Base-by-base conservation (phyloP, 2,329 filamentous ascomycete species). In the Penicillium sp. region DNA sequence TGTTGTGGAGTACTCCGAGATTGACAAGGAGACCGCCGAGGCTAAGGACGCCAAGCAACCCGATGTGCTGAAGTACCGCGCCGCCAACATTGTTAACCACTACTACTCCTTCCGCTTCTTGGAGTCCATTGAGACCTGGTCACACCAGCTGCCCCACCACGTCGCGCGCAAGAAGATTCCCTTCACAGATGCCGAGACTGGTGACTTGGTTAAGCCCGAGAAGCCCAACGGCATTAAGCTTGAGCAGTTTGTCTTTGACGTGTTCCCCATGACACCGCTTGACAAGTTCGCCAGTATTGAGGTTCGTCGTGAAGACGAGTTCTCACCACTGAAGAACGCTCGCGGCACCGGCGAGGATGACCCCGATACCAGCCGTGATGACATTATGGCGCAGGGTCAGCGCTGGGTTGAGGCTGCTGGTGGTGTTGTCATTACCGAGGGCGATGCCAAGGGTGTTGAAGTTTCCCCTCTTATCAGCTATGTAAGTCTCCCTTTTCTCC, bases 21-120 rank as follows among this genome's bases (percentile, higher is more conserved):
- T 99, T 66, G 90, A 95, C 80, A 78, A 85, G 62, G 88, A 86
- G 59, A 94, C 91, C n/a, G 90, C 93, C 54, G 91, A 95, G 77
- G 93, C 92, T 62, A 85, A 88, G 71, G 94, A 99, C 71, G 77
- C 88, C 51, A 90, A 90, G 75, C 87, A 96, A 68, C 81, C 85
- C 3, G 87, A 85, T 54, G 81, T 97, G 50, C 87, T 99, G 71
- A 95, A 93, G 77, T 97, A 96, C 86, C 89, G 94, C 59, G 93
- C 94, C 54, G 94, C 93, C 70, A 99, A 99, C 81, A 99, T 99
- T 67, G 94, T 99, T 79, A 99, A 99, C 83, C 94, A 99, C 83
- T 99, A 97, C 85, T 99, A 99, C 81, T 96, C 91, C 44, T 93
- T 92, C 81, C 80, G 84, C 64, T 97, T 97, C 83, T 84, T 99